phyloP scores from a whole-genome alignment of 768 basidiomycete genomes.

The Fomitopsis pulvina region DNA sequence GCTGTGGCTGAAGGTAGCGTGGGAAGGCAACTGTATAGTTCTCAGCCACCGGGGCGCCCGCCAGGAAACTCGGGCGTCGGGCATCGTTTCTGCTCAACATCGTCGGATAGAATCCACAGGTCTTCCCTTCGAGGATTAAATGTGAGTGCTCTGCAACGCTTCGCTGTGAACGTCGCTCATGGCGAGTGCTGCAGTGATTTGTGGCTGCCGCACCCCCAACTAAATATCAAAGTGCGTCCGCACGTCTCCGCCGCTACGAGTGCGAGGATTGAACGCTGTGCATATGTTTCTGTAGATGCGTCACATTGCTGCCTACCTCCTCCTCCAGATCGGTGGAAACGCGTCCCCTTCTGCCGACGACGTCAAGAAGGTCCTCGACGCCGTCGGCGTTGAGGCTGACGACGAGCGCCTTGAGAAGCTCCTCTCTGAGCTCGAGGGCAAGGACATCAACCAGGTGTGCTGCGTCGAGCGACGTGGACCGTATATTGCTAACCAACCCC shows the following conservation, averaged over 20 bases:
- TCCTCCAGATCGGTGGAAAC: slow-evolving; percentile 94
- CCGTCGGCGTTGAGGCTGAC: slow-evolving; percentile 88
- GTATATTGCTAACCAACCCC: not conserved
- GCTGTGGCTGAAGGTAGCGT: slow-evolving; percentile 35
- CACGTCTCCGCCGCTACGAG: not conserved
- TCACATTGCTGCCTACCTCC: slow-evolving; percentile 92
- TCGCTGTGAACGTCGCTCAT: not conserved
- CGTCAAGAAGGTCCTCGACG: slow-evolving; percentile 78
- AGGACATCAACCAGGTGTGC: slow-evolving; percentile 72
- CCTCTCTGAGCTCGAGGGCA: slow-evolving; percentile 86
- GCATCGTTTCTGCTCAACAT: slow-evolving; percentile 24
- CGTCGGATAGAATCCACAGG: slow-evolving; percentile 88
- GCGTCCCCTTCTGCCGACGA: slow-evolving; percentile 78
- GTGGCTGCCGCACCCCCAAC: slow-evolving; percentile 67
- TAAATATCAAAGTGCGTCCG: slow-evolving; percentile 19
- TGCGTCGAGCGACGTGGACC: too few species aligned
- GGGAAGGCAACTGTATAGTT: slow-evolving; percentile 53
- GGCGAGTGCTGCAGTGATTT: slow-evolving; percentile 58
- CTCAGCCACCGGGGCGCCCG: slow-evolving; percentile 17
- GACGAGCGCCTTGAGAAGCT: slow-evolving; percentile 74
- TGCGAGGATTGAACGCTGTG: slow-evolving; percentile 25
- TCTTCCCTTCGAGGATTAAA: slow-evolving; percentile 92
- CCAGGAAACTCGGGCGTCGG: slow-evolving; percentile 1
- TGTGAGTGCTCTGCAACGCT: slow-evolving; percentile 29
- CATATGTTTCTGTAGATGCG: slow-evolving; percentile 55